Evolutionary conservation across 192 early-diverging fungal species (phyloP), one percentile per base, ranked within the genome.

Genomic region (Spizellomyces punctatus): DNA sequence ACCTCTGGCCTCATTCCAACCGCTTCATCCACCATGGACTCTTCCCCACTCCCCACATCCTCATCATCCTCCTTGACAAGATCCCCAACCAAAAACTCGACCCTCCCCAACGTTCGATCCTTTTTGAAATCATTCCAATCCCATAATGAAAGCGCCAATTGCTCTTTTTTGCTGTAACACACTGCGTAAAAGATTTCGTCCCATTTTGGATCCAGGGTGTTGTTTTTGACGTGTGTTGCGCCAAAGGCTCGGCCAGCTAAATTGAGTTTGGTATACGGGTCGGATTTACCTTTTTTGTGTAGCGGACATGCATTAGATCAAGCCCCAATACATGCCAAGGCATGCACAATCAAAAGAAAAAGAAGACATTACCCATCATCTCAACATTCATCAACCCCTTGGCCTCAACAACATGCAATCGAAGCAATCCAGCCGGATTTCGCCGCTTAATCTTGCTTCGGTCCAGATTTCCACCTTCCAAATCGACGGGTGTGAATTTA

Each of bases 151-250:
- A 97, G 80, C 10, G 83, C 79, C 46, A 99, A 72, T 21, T 81
- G 70, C 68, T 99, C 92, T 64, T 82, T 82, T 21, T 89, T 76
- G 7, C 91, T 88, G 70, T 91, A 93, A 60, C 91, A 83, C n/a
- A 93, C 90, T 12, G 93, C 84, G 70, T 94, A 95, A 45, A 92
- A 86, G 27, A 88, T 88, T 81, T 96, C 94, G 78, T 96, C 90
- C 95, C 96, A 99, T 42, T 89, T 86, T 1, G 97, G 97, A 62
- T 94, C 88, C 63, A 96, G 74, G 17, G 91, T 89, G 69, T 93
- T 90, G 36, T 91, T 87, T 70, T 94, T 92, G 73, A 90, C 85
- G 43, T 91, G 88, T 12, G 94, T 95, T 42, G 88, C 86, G 47
- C 87, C 92, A 60, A 93, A 80, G n/a, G 83, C 68, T 50, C 82